phyloP scores from a whole-genome alignment of 176 grass and related monocot species.

The Urochloa ruziziensis region DNA sequence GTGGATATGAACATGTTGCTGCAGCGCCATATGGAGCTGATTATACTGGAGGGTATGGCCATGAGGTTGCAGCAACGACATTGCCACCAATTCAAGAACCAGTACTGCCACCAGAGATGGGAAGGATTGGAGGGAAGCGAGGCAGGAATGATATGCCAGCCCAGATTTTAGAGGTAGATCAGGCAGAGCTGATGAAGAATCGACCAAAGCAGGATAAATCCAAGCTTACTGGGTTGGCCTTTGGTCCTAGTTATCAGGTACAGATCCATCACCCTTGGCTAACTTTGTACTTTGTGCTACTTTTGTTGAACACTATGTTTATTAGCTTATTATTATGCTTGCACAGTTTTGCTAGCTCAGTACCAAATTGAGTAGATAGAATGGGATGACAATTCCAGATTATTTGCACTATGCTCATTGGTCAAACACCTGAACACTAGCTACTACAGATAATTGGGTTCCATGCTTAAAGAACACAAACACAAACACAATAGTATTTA shows the following conservation, averaged over 20 bases:
- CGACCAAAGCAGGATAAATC: slow-evolving; percentile 76
- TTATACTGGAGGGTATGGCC: slow-evolving; percentile 33
- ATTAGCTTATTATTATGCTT: not conserved
- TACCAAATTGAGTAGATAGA: not conserved
- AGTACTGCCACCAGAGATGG: slow-evolving; percentile 34
- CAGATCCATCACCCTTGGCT: not conserved
- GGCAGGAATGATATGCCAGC: slow-evolving; percentile 64
- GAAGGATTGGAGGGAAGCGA: slow-evolving; percentile 79
- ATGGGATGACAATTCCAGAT: not conserved
- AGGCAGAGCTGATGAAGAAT: slow-evolving; percentile 90
- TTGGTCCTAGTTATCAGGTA: slow-evolving; percentile 95
- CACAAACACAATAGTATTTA: not conserved
- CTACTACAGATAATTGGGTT: not conserved
- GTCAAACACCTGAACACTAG: not conserved
- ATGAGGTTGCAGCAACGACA: slow-evolving; percentile 1
- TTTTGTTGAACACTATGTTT: not conserved
- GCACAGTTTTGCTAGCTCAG: not conserved
- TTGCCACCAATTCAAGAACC: slow-evolving; percentile 25
- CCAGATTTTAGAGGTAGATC: slow-evolving; percentile 86
- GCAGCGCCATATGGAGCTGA: slow-evolving; percentile 16
- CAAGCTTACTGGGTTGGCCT: slow-evolving; percentile 87
- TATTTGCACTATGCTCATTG: not conserved
- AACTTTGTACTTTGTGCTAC: not conserved
- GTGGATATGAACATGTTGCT: not conserved
- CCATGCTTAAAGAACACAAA: not conserved